These are phyloP conservation scores for Caulochytrium protostelioides DNA, from an alignment of 371 early-diverging fungal species.

Conservation along the genomic window DNA sequence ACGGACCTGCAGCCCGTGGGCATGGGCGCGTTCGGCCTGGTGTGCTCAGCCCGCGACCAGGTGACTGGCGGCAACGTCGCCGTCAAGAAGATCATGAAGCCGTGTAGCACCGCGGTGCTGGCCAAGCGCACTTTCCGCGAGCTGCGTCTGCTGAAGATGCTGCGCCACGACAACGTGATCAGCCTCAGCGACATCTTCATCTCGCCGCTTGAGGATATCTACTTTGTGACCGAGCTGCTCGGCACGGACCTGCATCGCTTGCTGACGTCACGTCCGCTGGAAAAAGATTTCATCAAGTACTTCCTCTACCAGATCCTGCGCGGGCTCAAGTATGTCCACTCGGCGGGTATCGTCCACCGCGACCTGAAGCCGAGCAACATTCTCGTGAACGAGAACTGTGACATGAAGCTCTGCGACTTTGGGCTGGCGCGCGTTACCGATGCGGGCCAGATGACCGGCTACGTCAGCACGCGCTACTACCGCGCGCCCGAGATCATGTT, in stretches of 20 bases:
- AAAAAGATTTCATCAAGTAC: conserved; percentile 84
- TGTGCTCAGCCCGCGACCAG: conserved; percentile 75
- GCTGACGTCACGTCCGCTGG: conserved; percentile 62
- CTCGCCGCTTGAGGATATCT: conserved; percentile 77
- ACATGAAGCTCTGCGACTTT: conserved; percentile 52
- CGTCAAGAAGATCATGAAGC: conserved; percentile 85
- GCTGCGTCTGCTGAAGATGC: conserved; percentile 65
- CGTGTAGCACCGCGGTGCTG: conserved; percentile 71
- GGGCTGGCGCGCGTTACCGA: conserved; percentile 25
- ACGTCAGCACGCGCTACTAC: conserved; percentile 94
- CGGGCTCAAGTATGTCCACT: conserved; percentile 50
- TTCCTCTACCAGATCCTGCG: conserved; percentile 77
- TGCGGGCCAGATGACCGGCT: conserved; percentile 36
- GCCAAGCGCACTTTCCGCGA: conserved; percentile 87
- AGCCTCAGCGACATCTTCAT: conserved; percentile 54
- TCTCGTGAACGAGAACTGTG: conserved; percentile 84
- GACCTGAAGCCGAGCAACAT: conserved; percentile 94
- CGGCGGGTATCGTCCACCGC: conserved; percentile 83
- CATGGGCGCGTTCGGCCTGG: conserved; percentile 90
- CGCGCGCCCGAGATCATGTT: conserved; percentile 97
- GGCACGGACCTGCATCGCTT: conserved; percentile 84
- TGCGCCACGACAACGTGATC: conserved; percentile 64
- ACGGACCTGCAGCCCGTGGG: conserved; percentile 83
- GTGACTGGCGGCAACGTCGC: conserved; percentile 60
- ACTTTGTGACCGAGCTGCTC: conserved; percentile 81